Evolutionary conservation across 1,284 basidiomycete genomes (phyloP).

Genomic region (Cryptococcus amylolentus): DNA sequence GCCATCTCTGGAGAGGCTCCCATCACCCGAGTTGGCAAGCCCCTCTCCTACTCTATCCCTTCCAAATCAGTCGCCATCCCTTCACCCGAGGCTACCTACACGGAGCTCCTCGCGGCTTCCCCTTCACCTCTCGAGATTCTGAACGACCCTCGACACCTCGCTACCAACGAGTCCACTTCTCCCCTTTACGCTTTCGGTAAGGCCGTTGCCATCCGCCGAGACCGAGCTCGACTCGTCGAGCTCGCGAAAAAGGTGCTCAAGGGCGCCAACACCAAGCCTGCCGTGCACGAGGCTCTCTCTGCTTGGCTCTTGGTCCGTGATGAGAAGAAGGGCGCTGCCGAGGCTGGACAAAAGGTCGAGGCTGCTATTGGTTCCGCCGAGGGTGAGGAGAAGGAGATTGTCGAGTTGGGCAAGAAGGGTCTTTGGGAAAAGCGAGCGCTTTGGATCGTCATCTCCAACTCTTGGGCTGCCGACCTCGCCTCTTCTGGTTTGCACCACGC

Average conservation of each 20-base stretch:
- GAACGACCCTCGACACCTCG: conserved; percentile 73
- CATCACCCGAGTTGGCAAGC: conserved; percentile 35
- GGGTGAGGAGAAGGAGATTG: conserved; percentile 53
- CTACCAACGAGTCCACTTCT: conserved; percentile 72
- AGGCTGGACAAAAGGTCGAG: conserved; percentile 62
- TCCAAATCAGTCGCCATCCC: conserved; percentile 58
- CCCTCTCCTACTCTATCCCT: conserved; percentile 49
- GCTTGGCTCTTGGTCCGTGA: conserved; percentile 72
- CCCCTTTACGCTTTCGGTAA: conserved; percentile 94
- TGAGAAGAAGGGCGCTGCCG: conserved; percentile 57
- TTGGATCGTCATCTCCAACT: conserved; percentile 97
- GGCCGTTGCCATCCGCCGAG: conserved; percentile 73
- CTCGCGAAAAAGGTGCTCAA: conserved; percentile 60
- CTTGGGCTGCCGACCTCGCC: conserved; percentile 95
- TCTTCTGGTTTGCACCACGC: conserved; percentile 94
- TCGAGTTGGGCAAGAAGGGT: conserved; percentile 58
- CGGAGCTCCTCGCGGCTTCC: conserved; percentile 84
- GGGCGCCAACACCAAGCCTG: conserved; percentile 48
- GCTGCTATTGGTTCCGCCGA: conserved; percentile 51
- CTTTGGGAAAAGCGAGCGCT: conserved; percentile 67
- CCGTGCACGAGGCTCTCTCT: conserved; percentile 68
- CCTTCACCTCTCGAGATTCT: conserved; percentile 73
- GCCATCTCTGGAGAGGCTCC: conserved; percentile 35
- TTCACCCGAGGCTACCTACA: conserved; percentile 87
- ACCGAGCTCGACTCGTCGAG: conserved; percentile 62